Evolutionary conservation across 192 early-diverging fungal genomes (phyloP).

Genomic region (Pilaira anomala): DNA sequence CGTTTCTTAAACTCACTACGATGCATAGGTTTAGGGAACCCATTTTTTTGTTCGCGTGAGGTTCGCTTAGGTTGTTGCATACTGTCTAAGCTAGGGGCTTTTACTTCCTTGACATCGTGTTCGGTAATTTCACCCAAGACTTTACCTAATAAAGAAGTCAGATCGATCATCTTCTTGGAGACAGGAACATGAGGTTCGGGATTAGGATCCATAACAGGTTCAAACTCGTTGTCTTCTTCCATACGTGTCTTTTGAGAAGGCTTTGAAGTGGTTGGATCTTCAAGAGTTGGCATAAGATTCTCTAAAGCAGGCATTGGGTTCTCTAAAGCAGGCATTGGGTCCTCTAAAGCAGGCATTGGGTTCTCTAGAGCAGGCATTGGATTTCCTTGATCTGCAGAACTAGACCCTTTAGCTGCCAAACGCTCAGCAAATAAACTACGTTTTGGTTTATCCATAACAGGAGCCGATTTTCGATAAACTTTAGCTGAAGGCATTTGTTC

Average conservation of each 20-base stretch:
- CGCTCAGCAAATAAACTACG: conserved; percentile 17
- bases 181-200: conserved; percentile 27
- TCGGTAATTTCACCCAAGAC: conserved; percentile 28
- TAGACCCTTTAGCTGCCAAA: not conserved
- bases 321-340: conserved; percentile 12
- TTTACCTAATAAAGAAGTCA: conserved; percentile 31
- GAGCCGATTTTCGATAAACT: conserved; percentile 30
- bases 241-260: not conserved
- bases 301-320: not conserved
- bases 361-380: conserved; percentile 9
- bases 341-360: conserved; percentile 16
- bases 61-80: not conserved
- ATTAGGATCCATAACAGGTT: conserved; percentile 15
- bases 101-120: conserved; percentile 14
- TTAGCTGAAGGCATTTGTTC: conserved; percentile 40
- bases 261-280: too few species aligned
- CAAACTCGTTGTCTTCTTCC: conserved; percentile 3
- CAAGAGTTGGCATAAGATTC: too few species aligned
- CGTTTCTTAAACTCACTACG: conserved; percentile 34
- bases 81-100: not conserved
- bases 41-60: conserved; percentile 13
- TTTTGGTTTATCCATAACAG: conserved; percentile 14
- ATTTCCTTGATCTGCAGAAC: conserved; percentile 5
- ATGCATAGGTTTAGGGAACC: conserved; percentile 40
- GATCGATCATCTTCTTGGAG: conserved; percentile 34